Evolutionary conservation across 148 eudicot species (phyloP).

Genomic region (Nyssa sinensis): DNA sequence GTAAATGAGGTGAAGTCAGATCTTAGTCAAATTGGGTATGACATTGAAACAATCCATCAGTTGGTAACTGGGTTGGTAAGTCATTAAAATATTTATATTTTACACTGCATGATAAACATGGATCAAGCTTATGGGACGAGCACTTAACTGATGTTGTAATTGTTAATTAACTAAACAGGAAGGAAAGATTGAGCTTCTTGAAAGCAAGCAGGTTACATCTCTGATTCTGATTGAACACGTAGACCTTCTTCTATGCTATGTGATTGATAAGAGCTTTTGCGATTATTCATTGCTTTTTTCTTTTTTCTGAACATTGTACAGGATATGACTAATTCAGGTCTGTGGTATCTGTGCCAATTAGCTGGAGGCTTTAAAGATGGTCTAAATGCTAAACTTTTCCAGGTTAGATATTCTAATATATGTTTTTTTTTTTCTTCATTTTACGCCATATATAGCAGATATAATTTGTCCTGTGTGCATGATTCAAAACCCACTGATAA

Average conservation of each 20-base stretch:
- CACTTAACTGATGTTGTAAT: slow-evolving; percentile 9
- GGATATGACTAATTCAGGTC: slow-evolving; percentile 85
- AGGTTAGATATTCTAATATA: slow-evolving; percentile 36
- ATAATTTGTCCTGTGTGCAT: not conserved
- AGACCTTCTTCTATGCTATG: not conserved
- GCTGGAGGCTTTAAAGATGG: slow-evolving; percentile 73
- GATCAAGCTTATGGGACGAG: not conserved
- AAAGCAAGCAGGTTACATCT: slow-evolving; percentile 65
- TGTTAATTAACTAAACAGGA: slow-evolving; percentile 46
- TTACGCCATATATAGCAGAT: not conserved
- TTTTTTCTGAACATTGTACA: slow-evolving; percentile 24
- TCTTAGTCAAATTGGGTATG: slow-evolving; percentile 75
- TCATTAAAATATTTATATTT: not conserved
- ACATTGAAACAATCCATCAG: slow-evolving; percentile 65
- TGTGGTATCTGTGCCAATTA: slow-evolving; percentile 80
- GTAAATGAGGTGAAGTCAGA: slow-evolving; percentile 63
- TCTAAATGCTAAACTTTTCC: slow-evolving; percentile 38
- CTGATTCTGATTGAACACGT: not conserved
- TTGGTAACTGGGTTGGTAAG: slow-evolving; percentile 81
- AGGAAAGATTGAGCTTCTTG: slow-evolving; percentile 81
- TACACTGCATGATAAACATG: not conserved
- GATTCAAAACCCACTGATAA: not conserved
- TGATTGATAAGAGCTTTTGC: not conserved
- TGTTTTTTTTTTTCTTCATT: not conserved
- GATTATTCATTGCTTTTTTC: not conserved